Evolutionary conservation across 2,329 filamentous ascomycete species (phyloP), one percentile per base, ranked within the genome.

Genomic region (Xylaria sp.): DNA sequence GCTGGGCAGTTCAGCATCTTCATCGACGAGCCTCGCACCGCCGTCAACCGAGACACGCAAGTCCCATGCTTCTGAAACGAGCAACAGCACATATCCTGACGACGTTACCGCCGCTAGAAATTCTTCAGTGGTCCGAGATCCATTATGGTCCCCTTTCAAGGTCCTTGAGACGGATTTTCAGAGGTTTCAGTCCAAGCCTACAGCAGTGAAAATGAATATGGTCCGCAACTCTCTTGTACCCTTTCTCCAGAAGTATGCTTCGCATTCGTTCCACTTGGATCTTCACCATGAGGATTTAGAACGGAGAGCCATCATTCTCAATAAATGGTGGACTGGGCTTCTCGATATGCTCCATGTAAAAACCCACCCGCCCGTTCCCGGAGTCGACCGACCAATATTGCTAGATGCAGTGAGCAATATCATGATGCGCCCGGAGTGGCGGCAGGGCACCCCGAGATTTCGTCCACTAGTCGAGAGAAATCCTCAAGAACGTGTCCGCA

Each of bases 361-460:
- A 74, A 74, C 68, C 65, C 80, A 85, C 59, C 91, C 94, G 75
- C 91, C 92, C 2, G 90, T 97, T 15, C 90, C 93, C 1, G 93
- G 93, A 12, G 91, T 93, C n/a, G 94, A 97, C 76, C 87, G 94
- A 39, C 93, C 94, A 0, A 87, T 90, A 2, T 89, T 97, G 52
- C 86, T 97, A 39, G 94, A 97, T 77, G 92, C 90, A 5, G 87
- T 92, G 25, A 90, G 91, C 58, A 88, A 91, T 63, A 89, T 98
- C 77, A 97, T 97, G 94, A 91, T 92, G 80, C 88, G 94, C 56
- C 90, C 91, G 0, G 94, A 98, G 81, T 98, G 94, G 94, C 89
- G 93, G 70, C 85, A 91, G 63, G 87, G 90, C 32, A 92, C 91
- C 0, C 89, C 89, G 3, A 88, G 86, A 23, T 91, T 92, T 76